Conservation (phyloP, 164 flowering plant genomes). For the Vitis amurensis region DNA sequence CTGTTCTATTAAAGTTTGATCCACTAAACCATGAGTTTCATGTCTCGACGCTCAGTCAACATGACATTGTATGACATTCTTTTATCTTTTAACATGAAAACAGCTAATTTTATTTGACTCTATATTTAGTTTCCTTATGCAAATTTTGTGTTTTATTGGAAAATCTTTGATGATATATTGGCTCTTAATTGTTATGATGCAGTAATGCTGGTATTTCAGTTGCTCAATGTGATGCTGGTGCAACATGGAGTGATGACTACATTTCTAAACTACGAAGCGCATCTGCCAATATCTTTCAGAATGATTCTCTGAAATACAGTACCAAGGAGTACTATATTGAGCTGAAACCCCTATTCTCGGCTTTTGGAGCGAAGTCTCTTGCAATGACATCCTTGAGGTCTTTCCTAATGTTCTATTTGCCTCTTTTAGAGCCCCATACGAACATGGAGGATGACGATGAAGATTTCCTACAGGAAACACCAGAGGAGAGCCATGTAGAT, state of each 20-base stretch:
- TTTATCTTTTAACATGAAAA: no score
- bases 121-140: background rate
- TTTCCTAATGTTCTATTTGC: slow-evolving; percentile 72
- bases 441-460: slow-evolving; percentile 67
- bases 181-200: slow-evolving; percentile 21
- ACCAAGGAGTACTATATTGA: slow-evolving; percentile 69
- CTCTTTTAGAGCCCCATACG: slow-evolving; percentile 78
- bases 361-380: slow-evolving; percentile 63
- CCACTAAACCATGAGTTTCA: no score
- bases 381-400: slow-evolving; percentile 82
- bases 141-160: background rate
- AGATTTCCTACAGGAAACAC: slow-evolving; percentile 55
- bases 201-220: slow-evolving; percentile 49
- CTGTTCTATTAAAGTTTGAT: no score
- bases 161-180: slow-evolving; percentile 1
- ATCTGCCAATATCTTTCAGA: slow-evolving; percentile 36
- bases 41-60: no score
- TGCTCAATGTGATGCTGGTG: slow-evolving; percentile 78
- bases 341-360: slow-evolving; percentile 79
- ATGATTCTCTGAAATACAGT: slow-evolving; percentile 36
- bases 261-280: slow-evolving; percentile 37
- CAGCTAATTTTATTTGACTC: background rate
- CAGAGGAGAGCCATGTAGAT: slow-evolving; percentile 52
- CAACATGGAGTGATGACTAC: slow-evolving; percentile 50
- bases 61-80: no score